phyloP scores from a whole-genome alignment of 345 rosid genomes.

The Euphorbia pulcherrima region DNA sequence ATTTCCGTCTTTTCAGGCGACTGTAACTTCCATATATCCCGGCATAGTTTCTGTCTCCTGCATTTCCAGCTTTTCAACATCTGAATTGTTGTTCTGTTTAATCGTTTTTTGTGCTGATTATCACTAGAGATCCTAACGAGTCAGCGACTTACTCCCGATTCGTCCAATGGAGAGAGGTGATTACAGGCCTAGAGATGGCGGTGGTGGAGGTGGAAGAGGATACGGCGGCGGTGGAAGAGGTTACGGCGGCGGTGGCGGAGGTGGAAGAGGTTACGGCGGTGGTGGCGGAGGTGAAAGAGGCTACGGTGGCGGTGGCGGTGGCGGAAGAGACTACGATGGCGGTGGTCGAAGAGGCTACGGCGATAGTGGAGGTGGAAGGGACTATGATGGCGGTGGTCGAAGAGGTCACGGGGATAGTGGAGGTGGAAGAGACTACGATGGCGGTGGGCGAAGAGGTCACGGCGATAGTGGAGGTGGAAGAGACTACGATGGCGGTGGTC shows the following conservation, averaged over 20 bases:
- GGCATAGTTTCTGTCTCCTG: too few relatives aligned
- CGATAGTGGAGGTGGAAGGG: neutral
- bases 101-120: too few relatives aligned
- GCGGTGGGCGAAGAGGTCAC: neutral
- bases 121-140: neutral
- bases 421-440: neutral
- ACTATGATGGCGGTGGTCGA: conserved; percentile 9
- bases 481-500: neutral
- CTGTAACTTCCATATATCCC: neutral
- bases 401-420: conserved; percentile 9
- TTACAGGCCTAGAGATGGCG: conserved; percentile 14
- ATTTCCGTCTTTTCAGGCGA: neutral
- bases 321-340: neutral
- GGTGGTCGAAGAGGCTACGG: neutral
- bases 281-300: neutral
- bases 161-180: conserved; percentile 52
- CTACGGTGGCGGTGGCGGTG: conserved; percentile 2
- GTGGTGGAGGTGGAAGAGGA: conserved; percentile 9
- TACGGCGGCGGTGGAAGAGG: neutral
- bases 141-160: conserved; percentile 17
- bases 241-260: neutral
- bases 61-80: too few relatives aligned
- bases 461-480: neutral
- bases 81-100: too few relatives aligned
- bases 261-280: neutral